Base-by-base conservation (phyloP, 2,329 filamentous ascomycete species). In the Colletotrichum nymphaeae region DNA sequence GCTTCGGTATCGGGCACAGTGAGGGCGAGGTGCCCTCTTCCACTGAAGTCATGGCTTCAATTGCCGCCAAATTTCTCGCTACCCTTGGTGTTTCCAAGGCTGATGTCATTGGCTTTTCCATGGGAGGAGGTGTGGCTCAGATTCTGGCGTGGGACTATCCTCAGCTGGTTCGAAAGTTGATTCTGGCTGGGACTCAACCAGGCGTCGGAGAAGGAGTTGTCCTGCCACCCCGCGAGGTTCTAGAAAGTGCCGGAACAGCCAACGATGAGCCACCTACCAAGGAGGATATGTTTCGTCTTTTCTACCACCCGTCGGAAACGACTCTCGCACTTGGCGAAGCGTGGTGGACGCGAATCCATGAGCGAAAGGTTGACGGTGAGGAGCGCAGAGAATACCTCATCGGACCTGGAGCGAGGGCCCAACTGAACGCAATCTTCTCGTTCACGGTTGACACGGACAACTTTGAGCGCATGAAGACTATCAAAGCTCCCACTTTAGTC, bases 21-120 rank as follows among this genome's bases (percentile, higher is more conserved):
- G 78, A 77, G 9, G 87, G 87, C 42, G 62, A 79, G n/a, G 82
- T 87, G 1, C 82, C 83, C 7, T 78, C 81, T n/a, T 81, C 83
- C 19, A 80, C 84, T 30, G 70, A 73, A 35, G 81, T 79, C 3
- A 83, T 85, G 73, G 83, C 83, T 6, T 75, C 75, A 55, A 75
- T 72, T 59, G 77, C 77, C 53, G 77, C 75, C 53, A 63, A 69
- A 14, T 76, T 84, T 37, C 69, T 82, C 12, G 28, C 67, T 0
- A 78, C 80, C 2, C 72, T 85, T 16, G 65, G 67, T 1, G 74
- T 86, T n/a, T 37, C 68, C 0, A 76, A 83, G 63, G 79, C 84
- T 59, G 86, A 89, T 70, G 74, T 89, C 8, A 69, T 88, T 53
- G 87, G 87, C 1, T 89, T 86, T 77, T 87, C 84, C 11, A 86